Base-by-base conservation (phyloP, 1,284 basidiomycete species). In the Cystobasidium pallidum region DNA sequence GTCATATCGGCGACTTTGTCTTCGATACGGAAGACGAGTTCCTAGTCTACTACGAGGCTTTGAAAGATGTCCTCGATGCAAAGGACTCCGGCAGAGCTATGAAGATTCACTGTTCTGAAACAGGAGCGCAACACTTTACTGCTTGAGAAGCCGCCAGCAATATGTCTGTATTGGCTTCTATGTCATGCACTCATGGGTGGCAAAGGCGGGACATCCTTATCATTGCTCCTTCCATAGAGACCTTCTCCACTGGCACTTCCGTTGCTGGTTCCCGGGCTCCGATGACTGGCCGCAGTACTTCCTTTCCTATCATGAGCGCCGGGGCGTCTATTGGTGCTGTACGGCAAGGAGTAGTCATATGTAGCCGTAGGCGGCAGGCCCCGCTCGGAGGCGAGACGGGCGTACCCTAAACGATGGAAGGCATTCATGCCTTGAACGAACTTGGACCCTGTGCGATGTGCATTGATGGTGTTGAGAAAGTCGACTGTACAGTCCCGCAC, bases 341-440 rank as follows among this genome's bases (percentile, higher is more conserved):
- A 34, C 10, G 62, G 62, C 34, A 30, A 43, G 6, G 28, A 28
- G 17, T 28, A 43, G 10, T 49, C 10, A 26, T 24, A 28, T 8
- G 49, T 26, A 28, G 39, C 24, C 17, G 36, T 43, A 13, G 58
- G 58, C 24, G 62, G n/a, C 21, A 51, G 7, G 1, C 39, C 62
- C 3, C 62, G 43, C 11, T 81, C 80, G 59, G 77, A 67, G 10
- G 75, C 65, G 26, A 80, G 75, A 10, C 81, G 75, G 0, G 79
- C 75, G 64, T 81, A 80, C 4, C 92, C 90, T 73, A 92, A 89
- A 0, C 92, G 88, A 78, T 96, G 92, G 80, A 94, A 97, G 78
- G 92, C 89, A 80, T 96, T 97, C 66, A 99, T 85, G 10, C 86
- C 83, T 78, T 91, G 88, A 30, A 98, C 82, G 78, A 91, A 94